Conservation (phyloP, 768 basidiomycete genomes). For the Xerocomellus amylosporus region DNA sequence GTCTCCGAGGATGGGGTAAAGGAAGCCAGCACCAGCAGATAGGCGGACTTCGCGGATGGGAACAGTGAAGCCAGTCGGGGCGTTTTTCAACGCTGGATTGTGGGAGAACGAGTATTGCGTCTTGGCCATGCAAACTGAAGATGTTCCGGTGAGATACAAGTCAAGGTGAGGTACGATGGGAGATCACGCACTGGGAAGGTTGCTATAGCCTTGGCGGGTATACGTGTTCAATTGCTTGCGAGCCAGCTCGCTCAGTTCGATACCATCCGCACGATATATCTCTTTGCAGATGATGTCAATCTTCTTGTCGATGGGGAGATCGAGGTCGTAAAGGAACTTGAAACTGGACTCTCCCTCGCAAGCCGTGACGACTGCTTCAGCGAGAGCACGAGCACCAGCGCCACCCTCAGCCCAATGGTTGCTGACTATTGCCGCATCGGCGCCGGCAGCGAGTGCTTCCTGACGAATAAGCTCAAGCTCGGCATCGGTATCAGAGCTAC, state of each 20-base stretch:
- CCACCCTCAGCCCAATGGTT: slow-evolving; percentile 99
- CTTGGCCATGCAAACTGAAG: slow-evolving; percentile 91
- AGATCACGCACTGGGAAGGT: slow-evolving; percentile 65
- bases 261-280: slow-evolving; percentile 92
- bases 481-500: slow-evolving; percentile 83
- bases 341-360: slow-evolving; percentile 84
- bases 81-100: slow-evolving; percentile 87
- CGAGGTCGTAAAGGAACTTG: slow-evolving; percentile 89
- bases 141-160: slow-evolving; percentile 4
- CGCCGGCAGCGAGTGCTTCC: slow-evolving; percentile 78
- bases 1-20: slow-evolving; percentile 92
- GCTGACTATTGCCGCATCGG: slow-evolving; percentile 92
- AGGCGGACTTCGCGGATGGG: slow-evolving; percentile 86
- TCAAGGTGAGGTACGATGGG: neutral
- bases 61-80: slow-evolving; percentile 88
- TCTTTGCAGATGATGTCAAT: slow-evolving; percentile 84
- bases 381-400: slow-evolving; percentile 82
- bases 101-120: slow-evolving; percentile 98
- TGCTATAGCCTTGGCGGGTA: slow-evolving; percentile 81
- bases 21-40: slow-evolving; percentile 92
- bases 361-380: slow-evolving; percentile 84
- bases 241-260: slow-evolving; percentile 82
- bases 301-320: slow-evolving; percentile 83
- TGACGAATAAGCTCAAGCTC: slow-evolving; percentile 84
- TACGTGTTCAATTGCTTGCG: slow-evolving; percentile 86